Percentiles rank a stretch among this genome's conserved stretches.
Evolutionary conservation across 495 filamentous ascomycete species (phyloP).

Genomic region (Hypoxylon cercidicola): DNA sequence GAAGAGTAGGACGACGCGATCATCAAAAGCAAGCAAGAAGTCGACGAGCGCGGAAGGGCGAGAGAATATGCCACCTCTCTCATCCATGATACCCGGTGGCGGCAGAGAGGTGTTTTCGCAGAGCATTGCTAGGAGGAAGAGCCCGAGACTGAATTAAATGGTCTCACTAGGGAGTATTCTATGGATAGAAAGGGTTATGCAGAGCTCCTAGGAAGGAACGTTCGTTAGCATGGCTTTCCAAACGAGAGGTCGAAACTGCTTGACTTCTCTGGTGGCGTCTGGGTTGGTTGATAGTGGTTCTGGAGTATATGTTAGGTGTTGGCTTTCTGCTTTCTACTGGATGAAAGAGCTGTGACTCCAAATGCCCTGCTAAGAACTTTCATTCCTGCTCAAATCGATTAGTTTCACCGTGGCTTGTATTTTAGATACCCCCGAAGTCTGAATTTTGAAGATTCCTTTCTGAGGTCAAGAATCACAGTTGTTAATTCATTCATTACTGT

Average conservation of each 20-base stretch:
- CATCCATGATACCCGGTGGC: conserved; percentile 40
- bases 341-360: conserved; percentile 8
- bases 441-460: no score
- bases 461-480: no score
- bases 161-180: background rate
- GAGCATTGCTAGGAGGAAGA: conserved; percentile 61
- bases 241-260: conserved; percentile 10
- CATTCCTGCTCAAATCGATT: conserved; percentile 1
- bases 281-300: background rate
- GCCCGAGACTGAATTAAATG: conserved; percentile 56
- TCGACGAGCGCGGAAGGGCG: conserved; percentile 62
- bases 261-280: conserved; percentile 6
- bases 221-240: background rate
- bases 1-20: conserved; percentile 63
- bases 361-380: background rate
- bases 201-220: background rate
- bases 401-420: conserved; percentile 14
- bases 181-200: background rate
- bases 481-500: no score
- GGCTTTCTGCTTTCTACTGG: conserved; percentile 11
- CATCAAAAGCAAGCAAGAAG: conserved; percentile 54
- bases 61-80: conserved; percentile 67
- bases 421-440: conserved; percentile 33
- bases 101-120: conserved; percentile 50
- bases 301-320: conserved; percentile 6